Evolutionary conservation across 2,329 filamentous ascomycete species (phyloP), one percentile per base, ranked within the genome.

Genomic region (Hypoxylon sp.): DNA sequence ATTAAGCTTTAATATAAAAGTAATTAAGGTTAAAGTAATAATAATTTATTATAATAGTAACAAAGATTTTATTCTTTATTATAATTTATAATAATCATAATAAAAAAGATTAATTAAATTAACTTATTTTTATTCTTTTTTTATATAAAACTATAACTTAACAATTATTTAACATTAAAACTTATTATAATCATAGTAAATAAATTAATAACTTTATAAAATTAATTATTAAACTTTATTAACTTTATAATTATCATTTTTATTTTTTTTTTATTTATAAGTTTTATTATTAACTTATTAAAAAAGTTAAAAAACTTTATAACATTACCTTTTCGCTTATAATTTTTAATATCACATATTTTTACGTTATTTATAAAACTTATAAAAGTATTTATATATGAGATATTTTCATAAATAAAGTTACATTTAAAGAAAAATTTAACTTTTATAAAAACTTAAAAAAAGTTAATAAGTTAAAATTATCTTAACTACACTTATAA

Each of bases 381-480:
- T 27, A 47, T 27, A 24, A 47, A 47, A 27, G 27, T 47, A 15
- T 47, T 47, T 24, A 27, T 10, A 27, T 27, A 47, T 24, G 8
- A 47, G 13, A 47, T 13, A 13, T 47, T 27, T 4, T 47, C 27
- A 47, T 47, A 47, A 13, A 47, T 47, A 47, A 47, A 24, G 27
- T 46, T 21, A 21, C 21, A 19, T 19, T 11, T 27, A 27, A 47
- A 24, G 24, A 47, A 27, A 27, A 47, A 47, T 24, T 47, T 27
- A 47, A 47, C 24, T n/a, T n/a, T n/a, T n/a, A n/a, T n/a, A n/a
- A n/a, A n/a, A n/a, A n/a, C n/a, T n/a, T n/a, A n/a, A n/a, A 27
- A 47, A 27, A 47, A 47, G 4, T 27, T 47, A 24, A 47, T 24
- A 27, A 47, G 19, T 47, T 13, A 47, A 47, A 47, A 47, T 47